Evolutionary conservation across 495 filamentous ascomycete species (phyloP).

Genomic region (Xylaria grammica): DNA sequence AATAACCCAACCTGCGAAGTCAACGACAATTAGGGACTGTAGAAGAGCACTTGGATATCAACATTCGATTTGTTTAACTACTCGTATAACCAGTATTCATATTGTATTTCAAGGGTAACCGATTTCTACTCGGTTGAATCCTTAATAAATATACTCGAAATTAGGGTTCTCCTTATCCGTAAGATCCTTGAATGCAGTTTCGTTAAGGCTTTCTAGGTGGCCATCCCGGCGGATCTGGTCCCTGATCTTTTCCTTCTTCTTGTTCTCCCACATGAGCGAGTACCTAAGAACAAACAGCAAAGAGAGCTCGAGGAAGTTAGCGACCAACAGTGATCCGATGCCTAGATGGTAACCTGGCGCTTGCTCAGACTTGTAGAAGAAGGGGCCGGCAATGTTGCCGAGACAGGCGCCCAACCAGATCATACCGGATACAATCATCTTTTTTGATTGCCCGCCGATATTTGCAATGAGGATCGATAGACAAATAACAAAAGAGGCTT

Average conservation of each 20-base stretch:
- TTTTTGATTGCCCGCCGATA: conserved; percentile 63
- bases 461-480: conserved; percentile 31
- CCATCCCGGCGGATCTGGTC: conserved; percentile 19
- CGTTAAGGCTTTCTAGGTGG: conserved; percentile 18
- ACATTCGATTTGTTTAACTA: not conserved
- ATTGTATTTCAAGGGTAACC: not conserved
- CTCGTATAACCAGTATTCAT: not conserved
- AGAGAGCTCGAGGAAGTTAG: conserved; percentile 21
- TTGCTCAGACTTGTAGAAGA: conserved; percentile 28
- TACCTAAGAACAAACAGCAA: conserved; percentile 25
- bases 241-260: conserved; percentile 24
- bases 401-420: conserved; percentile 58
- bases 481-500: conserved; percentile 32
- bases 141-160: conserved; percentile 32
- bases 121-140: not conserved
- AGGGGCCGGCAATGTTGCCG: conserved; percentile 27
- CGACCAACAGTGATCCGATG: conserved; percentile 18
- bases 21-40: no score
- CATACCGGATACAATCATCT: conserved; percentile 66
- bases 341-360: conserved; percentile 32
- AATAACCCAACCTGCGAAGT: no score
- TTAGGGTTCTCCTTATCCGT: conserved; percentile 34
- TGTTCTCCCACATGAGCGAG: conserved; percentile 23
- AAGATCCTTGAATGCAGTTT: conserved; percentile 32
- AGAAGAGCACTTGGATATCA: no score